Percentiles rank a stretch among this genome's conserved stretches.
Evolutionary conservation across 1,284 basidiomycete genomes (phyloP).

Genomic region (Athelia sp.): DNA sequence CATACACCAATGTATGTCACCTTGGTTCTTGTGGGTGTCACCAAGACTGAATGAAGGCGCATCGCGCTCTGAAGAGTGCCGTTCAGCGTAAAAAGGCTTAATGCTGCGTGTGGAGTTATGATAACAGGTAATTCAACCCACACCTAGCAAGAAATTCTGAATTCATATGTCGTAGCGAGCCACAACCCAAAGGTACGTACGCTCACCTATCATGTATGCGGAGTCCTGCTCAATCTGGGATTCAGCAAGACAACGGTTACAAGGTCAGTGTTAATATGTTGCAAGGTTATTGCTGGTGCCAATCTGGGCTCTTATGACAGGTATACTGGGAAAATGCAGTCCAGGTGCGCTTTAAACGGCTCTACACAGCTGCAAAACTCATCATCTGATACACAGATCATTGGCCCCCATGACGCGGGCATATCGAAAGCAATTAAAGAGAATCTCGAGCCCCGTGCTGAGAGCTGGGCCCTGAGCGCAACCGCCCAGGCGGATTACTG

Average conservation of each 20-base stretch:
- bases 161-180: constrained; percentile 46
- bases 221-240: constrained; percentile 1
- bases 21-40: background rate
- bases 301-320: constrained; percentile 25
- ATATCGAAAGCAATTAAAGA: constrained; percentile 62
- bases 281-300: background rate
- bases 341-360: constrained; percentile 41
- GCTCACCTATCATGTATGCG: too few relatives aligned
- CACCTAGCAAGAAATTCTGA: constrained; percentile 3
- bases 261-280: constrained; percentile 42
- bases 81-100: constrained; percentile 62
- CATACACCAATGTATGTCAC: constrained; percentile 75
- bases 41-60: background rate
- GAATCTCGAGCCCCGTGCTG: constrained; percentile 49
- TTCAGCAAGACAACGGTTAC: constrained; percentile 80
- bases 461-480: constrained; percentile 37
- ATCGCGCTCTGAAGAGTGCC: constrained; percentile 53
- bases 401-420: constrained; percentile 72
- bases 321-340: constrained; percentile 86
- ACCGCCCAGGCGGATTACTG: constrained; percentile 38
- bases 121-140: constrained; percentile 57
- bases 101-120: constrained; percentile 81
- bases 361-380: background rate
- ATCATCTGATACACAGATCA: constrained; percentile 52
- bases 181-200: constrained; percentile 77